Base-by-base conservation (phyloP, 768 basidiomycete species). In the Collybia sordida region DNA sequence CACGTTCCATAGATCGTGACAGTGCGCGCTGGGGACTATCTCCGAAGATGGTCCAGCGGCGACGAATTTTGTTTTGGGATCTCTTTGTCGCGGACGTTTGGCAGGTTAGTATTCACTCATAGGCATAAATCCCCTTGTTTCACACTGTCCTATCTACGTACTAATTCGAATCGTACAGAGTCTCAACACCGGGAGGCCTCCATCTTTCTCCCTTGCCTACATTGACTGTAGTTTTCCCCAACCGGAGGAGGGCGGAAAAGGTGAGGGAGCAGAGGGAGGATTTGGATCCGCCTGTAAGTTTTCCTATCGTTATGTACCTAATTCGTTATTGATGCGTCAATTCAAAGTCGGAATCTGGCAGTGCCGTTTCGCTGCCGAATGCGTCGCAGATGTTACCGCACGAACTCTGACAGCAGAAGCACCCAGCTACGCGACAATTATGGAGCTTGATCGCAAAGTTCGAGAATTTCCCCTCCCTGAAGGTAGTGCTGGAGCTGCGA, bases 11-110 rank as follows among this genome's bases (percentile, higher is more conserved):
- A 83, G 85, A 87, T 61, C 81, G 86, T 41, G 86, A 88, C 54
- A 83, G 82, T 51, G 74, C 73, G 12, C 68, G 80, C 47, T 88
- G 86, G 86, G 78, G 72, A 1, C 65, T 90, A n/a, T 71, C 79
- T 4, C 67, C 77, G 1, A 81, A 81, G 60, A 77, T 82, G 56
- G 82, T 89, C 0, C 77, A 86, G 53, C 70, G 86, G 23, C 76
- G 88, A 7, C 78, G 87, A 3, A 69, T 83, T 25, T 67, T 88
- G 8, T 90, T 91, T 67, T 91, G 88, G 88, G 86, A 90, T 59
- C 71, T 89, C 8, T 90, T 88, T 55, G 73, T 85, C 17, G 81
- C 83, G 0, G 88, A 90, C 56, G 71, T 78, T 3, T 90, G 84
- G 83, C 72, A 79, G 68, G 86, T 86, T 17, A 6, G 12, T 19